These are phyloP conservation scores for Sugiyamaella sp. DNA, from an alignment of 1,139 yeast genomes.

Conservation along the genomic window DNA sequence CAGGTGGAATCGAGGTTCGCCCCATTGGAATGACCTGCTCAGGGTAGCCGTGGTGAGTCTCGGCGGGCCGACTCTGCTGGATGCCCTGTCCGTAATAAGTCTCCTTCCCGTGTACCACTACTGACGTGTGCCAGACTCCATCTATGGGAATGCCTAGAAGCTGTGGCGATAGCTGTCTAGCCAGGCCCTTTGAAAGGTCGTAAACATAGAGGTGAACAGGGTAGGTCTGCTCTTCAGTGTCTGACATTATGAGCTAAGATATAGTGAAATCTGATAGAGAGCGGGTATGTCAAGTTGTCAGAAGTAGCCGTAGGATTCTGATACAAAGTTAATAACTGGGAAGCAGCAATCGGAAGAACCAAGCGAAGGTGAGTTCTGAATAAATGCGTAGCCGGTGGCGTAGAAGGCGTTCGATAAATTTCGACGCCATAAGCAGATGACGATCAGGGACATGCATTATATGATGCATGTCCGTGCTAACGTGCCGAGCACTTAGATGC, in stretches of 20 bases:
- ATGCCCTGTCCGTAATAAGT: constrained; percentile 66
- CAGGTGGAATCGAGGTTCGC: constrained; percentile 54
- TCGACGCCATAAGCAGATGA: not conserved
- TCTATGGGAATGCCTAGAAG: constrained; percentile 48
- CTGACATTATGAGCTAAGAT: constrained; percentile 18
- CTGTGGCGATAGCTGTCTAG: constrained; percentile 38
- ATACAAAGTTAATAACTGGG: not conserved
- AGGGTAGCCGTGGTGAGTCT: constrained; percentile 64
- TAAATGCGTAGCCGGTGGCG: constrained; percentile 6
- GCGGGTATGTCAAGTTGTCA: not conserved
- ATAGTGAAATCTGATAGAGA: not conserved
- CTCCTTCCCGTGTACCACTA: constrained; percentile 59
- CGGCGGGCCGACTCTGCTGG: constrained; percentile 52
- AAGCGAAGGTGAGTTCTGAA: not conserved
- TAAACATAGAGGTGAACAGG: constrained; percentile 63
- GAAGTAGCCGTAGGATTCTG: not conserved
- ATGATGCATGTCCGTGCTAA: too few relatives aligned
- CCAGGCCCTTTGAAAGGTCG: constrained; percentile 58
- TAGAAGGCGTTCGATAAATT: constrained; percentile 5
- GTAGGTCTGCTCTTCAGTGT: constrained; percentile 24
- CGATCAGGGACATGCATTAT: not conserved
- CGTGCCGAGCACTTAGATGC: not conserved
- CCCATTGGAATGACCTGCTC: constrained; percentile 59
- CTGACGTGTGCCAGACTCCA: constrained; percentile 70
- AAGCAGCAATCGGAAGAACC: not conserved